These are phyloP conservation scores for Ceratobasidium sp. DNA, from an alignment of 1,284 basidiomycete species.

Conservation along the genomic window DNA sequence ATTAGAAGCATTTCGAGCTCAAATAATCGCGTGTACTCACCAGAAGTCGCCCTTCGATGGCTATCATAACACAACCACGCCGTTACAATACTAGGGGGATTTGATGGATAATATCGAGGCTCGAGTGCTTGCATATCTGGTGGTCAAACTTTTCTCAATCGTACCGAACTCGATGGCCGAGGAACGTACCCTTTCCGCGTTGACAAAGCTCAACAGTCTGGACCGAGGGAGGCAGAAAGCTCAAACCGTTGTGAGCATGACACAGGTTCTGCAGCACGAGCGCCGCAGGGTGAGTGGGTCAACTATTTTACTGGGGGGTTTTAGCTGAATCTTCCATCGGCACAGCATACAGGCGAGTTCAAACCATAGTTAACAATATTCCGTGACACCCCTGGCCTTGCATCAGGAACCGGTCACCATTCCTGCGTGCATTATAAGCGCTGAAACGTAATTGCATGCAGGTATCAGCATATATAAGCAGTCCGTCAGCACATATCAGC, in stretches of 20 bases:
- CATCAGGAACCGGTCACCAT: not conserved
- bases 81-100: constrained; percentile 20
- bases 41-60: constrained; percentile 12
- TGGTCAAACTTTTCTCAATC: constrained; percentile 56
- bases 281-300: constrained; percentile 9
- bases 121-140: constrained; percentile 52
- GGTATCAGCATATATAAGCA: too few relatives aligned
- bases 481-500: too few relatives aligned
- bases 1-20: constrained; percentile 5
- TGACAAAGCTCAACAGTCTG: constrained; percentile 58
- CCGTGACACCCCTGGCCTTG: not conserved
- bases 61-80: not conserved
- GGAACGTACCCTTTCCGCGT: constrained; percentile 58
- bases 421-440: not conserved
- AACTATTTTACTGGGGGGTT: not conserved
- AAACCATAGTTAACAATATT: too few relatives aligned
- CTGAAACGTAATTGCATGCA: not conserved
- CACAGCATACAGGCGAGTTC: too few relatives aligned
- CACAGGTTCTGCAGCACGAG: constrained; percentile 35
- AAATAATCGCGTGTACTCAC: constrained; percentile 20
- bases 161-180: constrained; percentile 60
- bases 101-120: constrained; percentile 23
- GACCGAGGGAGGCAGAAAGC: constrained; percentile 53
- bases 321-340: not conserved
- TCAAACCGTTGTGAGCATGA: constrained; percentile 55